Evolutionary conservation across 2,329 filamentous ascomycete genomes (phyloP).

Genomic region (Colletotrichum tabaci): DNA sequence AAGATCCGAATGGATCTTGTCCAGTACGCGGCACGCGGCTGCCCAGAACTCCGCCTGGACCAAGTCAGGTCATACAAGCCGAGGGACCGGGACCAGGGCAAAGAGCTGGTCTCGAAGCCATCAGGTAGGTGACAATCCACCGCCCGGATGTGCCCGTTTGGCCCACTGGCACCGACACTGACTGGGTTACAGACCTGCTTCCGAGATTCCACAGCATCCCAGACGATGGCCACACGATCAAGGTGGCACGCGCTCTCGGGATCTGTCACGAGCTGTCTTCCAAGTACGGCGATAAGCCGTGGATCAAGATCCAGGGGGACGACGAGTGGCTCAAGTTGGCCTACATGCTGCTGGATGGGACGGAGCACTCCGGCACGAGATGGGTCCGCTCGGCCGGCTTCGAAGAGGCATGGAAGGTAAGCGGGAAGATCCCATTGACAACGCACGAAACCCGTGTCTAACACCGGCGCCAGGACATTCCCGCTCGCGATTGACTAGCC

Average conservation of each 20-base stretch:
- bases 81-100: conserved; percentile 53
- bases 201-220: conserved; percentile 60
- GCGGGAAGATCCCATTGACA: background rate
- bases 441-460: background rate
- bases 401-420: conserved; percentile 74
- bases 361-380: conserved; percentile 58
- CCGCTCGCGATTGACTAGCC: conserved; percentile 34
- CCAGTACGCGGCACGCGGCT: conserved; percentile 79
- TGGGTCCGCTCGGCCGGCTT: conserved; percentile 78
- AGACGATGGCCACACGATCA: conserved; percentile 88
- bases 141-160: conserved; percentile 2
- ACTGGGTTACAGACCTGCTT: conserved; percentile 56
- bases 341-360: conserved; percentile 74
- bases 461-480: conserved; percentile 25
- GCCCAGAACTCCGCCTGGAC: conserved; percentile 71
- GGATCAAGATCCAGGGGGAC: conserved; percentile 68
- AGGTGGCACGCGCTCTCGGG: conserved; percentile 79
- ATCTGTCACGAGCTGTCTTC: conserved; percentile 70
- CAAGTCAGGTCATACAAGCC: conserved; percentile 74
- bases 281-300: conserved; percentile 61
- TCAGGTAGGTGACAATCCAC: conserved; percentile 58
- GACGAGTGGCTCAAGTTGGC: conserved; percentile 73
- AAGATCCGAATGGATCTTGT: conserved; percentile 83
- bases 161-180: background rate
- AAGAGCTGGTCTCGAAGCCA: conserved; percentile 61